Base-by-base conservation (phyloP, 1,139 yeast genomes). In the Zygoascus hellenicus region DNA sequence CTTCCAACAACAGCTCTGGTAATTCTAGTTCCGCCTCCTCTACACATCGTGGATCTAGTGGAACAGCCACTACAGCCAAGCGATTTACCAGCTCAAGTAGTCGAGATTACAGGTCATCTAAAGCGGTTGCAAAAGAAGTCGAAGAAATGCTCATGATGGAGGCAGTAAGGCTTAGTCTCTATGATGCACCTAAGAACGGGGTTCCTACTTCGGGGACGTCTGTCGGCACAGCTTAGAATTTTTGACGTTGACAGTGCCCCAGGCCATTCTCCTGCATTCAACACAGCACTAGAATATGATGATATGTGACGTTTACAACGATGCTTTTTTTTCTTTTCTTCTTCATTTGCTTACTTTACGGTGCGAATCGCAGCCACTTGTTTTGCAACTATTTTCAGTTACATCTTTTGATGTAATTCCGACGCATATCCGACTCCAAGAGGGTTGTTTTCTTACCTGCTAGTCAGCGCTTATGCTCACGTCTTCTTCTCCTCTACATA, bases 81-180 rank as follows among this genome's bases (percentile, higher is more conserved):
- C 28, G 39, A 11, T 36, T 36, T 15, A n/a, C 39, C 6, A 36
- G 29, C 15, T 9, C 22, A 14, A 36, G 22, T 30, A 42, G 42
- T 10, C 19, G 45, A 30, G 41, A 31, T 16, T 13, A 15, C 38
- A 22, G 41, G 29, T 17, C 52, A 9, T 41, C 39, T 29, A 39
- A 46, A 22, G 22, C 39, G 19, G 34, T 46, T 7, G 45, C 43
- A 15, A 19, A 53, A 31, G 78, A 74, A 36, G 54, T 84, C 41
- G 96, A 88, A 62, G 86, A 84, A 48, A 70, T 83, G 55, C 84
- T 88, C 95, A 74, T 88, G 48, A 85, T 83, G 57, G 90, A 87
- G 60, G 96, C 96, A 0, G 73, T 88, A 63, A 70, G 88, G 54
- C 70, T 88, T 45, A 56, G 59, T 9, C 48, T 57, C 36, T 42